Percentiles rank a stretch among this genome's conserved stretches.
Evolutionary conservation across 2,329 filamentous ascomycete species (phyloP).

Genomic region (Phialocephala sp.): DNA sequence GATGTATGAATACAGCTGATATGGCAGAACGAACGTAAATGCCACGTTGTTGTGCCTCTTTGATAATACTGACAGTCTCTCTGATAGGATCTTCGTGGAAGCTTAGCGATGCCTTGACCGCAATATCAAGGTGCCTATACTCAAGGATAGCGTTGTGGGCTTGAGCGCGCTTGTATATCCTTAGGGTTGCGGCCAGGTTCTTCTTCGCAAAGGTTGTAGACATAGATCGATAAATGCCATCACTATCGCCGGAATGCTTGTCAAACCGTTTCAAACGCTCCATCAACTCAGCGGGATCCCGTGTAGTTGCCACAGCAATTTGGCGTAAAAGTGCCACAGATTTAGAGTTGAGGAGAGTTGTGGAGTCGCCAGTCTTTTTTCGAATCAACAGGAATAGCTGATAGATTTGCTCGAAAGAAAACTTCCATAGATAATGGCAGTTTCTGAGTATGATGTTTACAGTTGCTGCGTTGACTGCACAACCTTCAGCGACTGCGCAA

Average conservation of each 20-base stretch:
- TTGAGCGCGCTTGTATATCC: conserved; percentile 37
- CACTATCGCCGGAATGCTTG: conserved; percentile 12
- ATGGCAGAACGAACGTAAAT: conserved; percentile 32
- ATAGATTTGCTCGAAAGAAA: conserved; percentile 35
- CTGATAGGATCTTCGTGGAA: conserved; percentile 22
- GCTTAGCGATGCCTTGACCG: conserved; percentile 38
- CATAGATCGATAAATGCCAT: conserved; percentile 32
- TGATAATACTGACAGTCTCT: conserved; percentile 32
- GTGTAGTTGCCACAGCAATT: conserved; percentile 26
- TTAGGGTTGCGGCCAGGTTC: conserved; percentile 30
- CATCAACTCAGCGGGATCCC: conserved; percentile 2
- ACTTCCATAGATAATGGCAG: conserved; percentile 34
- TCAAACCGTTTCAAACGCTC: conserved; percentile 17
- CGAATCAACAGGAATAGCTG: conserved; percentile 31
- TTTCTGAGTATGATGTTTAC: conserved; percentile 40
- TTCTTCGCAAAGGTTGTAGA: conserved; percentile 27
- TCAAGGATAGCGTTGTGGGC: conserved; percentile 22
- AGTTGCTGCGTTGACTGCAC: conserved; percentile 33
- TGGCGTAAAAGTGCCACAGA: conserved; percentile 34
- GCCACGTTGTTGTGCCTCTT: conserved; percentile 31
- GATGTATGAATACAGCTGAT: conserved; percentile 35
- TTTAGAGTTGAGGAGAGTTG: conserved; percentile 24
- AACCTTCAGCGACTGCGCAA: conserved; percentile 31
- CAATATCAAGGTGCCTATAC: conserved; percentile 31
- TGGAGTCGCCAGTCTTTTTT: background rate